A percentile compares a stretch with the other conserved stretches of the same genome.
Evolutionary conservation across 2,329 filamentous ascomycete genomes (phyloP).

Genomic region (Allantophomopsis cytisporea): DNA sequence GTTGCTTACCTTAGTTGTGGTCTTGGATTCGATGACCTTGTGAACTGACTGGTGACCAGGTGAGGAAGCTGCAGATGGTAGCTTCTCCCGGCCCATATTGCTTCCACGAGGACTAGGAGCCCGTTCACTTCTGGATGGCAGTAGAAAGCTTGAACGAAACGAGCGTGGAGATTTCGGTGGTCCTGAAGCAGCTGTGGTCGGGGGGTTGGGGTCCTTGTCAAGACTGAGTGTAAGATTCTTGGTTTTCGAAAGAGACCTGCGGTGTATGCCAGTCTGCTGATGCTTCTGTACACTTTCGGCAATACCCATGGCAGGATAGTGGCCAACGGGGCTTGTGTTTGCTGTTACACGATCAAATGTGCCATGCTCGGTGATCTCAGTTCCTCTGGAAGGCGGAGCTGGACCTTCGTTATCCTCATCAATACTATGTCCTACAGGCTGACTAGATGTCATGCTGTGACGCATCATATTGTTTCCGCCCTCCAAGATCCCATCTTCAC

Average conservation of each 20-base stretch:
- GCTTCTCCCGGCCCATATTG: constrained; percentile 61
- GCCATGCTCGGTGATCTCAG: constrained; percentile 66
- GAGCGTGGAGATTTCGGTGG: constrained; percentile 57
- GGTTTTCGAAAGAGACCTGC: constrained; percentile 6
- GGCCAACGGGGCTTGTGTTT: constrained; percentile 59
- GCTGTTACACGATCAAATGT: constrained; percentile 56
- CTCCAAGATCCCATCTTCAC: constrained; percentile 27
- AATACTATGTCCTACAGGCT: constrained; percentile 12
- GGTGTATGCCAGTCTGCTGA: constrained; percentile 9
- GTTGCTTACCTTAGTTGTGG: constrained; percentile 48
- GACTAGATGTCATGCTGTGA: constrained; percentile 35
- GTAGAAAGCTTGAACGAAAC: constrained; percentile 62
- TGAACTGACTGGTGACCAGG: constrained; percentile 28
- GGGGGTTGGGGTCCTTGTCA: constrained; percentile 40
- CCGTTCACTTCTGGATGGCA: constrained; percentile 41
- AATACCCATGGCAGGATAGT: constrained; percentile 45
- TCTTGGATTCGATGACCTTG: constrained; percentile 19
- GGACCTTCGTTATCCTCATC: constrained; percentile 35
- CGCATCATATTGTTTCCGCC: constrained; percentile 34
- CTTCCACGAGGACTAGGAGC: constrained; percentile 25
- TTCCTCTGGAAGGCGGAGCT: constrained; percentile 61
- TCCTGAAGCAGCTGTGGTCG: constrained; percentile 40
- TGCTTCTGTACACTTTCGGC: constrained; percentile 71
- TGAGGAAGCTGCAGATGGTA: constrained; percentile 70
- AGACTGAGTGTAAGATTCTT: constrained; percentile 42